Base-by-base conservation (phyloP, 2,329 filamentous ascomycete genomes). In the Neoscytalidium dimidiatum region DNA sequence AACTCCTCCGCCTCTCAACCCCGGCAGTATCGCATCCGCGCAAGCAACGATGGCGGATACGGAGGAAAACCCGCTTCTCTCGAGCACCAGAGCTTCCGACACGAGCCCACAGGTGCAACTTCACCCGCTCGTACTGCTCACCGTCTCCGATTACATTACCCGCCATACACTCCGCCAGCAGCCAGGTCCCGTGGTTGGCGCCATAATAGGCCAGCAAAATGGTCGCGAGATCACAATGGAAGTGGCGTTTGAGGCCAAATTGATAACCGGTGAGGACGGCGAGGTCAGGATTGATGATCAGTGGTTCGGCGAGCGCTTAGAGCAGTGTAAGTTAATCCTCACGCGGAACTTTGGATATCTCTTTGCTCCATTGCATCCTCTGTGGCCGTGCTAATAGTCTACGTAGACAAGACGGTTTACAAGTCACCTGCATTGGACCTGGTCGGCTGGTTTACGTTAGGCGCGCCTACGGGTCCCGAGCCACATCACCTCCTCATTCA, bases 141-240 rank as follows among this genome's bases (percentile, higher is more conserved):
- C 91, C 69, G 95, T 99, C 72, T 97, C 94, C 71, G 95, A 99
- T 79, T 96, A 96, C 77, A 93, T 98, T 77, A 96, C 94, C 66
- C 88, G 95, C 66, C 94, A 97, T 78, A 92, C 90, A 1, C 85
- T 97, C 64, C 88, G 95, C 66, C 82, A 88, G 61, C 89, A 93
- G 71, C 77, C 82, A 19, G 91, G 91, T 0, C 92, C 93, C 17
- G 85, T 97, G 19, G 86, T 94, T 3, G 95, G 95, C 64, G 93
- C 90, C 61, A 84, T 99, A n/a, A 80, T 99, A 5, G 95, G 95
- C 17, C 92, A 95, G 74, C 94, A 97, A 71, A 91, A 92, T 82
- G 94, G 94, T 21, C 90, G 92, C 65, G 89, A 94, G 72, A 90
- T 97, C 71, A 97, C 92, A 9, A 89, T 97, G 69, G 94, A 98